These are phyloP conservation scores for Vaccinium macrocarpon DNA, from an alignment of 148 eudicot genomes.

Conservation along the genomic window DNA sequence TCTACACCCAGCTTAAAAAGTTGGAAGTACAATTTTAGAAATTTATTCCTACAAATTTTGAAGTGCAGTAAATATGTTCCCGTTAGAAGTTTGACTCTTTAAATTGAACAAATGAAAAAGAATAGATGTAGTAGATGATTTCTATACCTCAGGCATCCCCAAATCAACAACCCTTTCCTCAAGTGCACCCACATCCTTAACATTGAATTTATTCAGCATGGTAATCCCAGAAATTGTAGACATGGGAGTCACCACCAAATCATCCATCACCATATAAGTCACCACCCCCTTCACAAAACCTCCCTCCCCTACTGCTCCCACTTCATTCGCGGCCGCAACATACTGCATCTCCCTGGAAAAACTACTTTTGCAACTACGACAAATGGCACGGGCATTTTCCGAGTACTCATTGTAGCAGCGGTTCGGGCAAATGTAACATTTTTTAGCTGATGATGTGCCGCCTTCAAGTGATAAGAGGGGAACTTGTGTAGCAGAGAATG, in stretches of 20 bases:
- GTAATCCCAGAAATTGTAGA: not conserved
- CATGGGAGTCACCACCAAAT: not conserved
- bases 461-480: conserved; percentile 15
- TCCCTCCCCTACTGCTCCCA: not conserved
- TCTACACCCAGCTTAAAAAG: too few species aligned
- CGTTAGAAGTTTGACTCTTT: too few species aligned
- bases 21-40: not conserved
- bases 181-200: not conserved
- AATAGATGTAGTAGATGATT: not conserved
- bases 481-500: not conserved
- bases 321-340: not conserved
- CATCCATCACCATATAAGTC: conserved; percentile 38
- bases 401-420: too few species aligned
- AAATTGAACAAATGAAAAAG: not conserved
- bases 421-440: not conserved
- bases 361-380: conserved; percentile 30
- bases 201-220: not conserved
- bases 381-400: too few species aligned
- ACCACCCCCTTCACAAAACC: conserved; percentile 20
- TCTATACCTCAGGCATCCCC: not conserved
- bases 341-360: too few species aligned
- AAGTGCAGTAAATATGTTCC: too few species aligned
- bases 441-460: conserved; percentile 22
- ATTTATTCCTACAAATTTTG: accelerated
- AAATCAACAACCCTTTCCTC: not conserved